phyloP scores from a whole-genome alignment of 495 filamentous ascomycete species.

The Penicillium antarcticum region DNA sequence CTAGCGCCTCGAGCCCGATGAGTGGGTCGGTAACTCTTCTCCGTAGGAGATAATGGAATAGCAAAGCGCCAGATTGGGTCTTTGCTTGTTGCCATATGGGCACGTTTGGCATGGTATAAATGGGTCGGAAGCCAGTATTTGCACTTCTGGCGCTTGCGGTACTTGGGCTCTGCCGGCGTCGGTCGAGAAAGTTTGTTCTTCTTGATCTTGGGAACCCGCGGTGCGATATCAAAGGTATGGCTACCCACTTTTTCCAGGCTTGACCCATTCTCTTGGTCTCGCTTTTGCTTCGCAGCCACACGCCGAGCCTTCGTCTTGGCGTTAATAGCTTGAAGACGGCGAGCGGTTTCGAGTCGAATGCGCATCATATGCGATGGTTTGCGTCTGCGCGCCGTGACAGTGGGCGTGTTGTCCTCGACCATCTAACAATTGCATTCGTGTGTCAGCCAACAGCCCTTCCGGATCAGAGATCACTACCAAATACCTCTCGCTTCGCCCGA shows the following conservation, averaged over 20 bases:
- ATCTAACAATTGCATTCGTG: conserved; percentile 44
- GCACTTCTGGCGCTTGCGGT: conserved; percentile 76
- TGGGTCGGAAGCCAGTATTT: conserved; percentile 97
- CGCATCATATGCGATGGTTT: conserved; percentile 68
- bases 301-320: conserved; percentile 51
- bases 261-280: conserved; percentile 29
- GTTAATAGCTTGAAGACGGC: conserved; percentile 64
- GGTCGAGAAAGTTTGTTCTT: conserved; percentile 67
- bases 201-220: conserved; percentile 64
- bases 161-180: conserved; percentile 63
- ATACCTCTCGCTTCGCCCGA: conserved; percentile 69
- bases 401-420: conserved; percentile 89
- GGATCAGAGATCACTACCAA: background rate
- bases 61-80: conserved; percentile 87
- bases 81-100: conserved; percentile 75
- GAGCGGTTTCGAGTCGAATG: conserved; percentile 79
- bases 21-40: conserved; percentile 84
- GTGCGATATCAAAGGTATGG: conserved; percentile 38
- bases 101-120: conserved; percentile 88
- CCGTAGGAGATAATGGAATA: conserved; percentile 75
- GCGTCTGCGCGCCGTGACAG: conserved; percentile 65
- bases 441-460: background rate
- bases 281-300: conserved; percentile 29
- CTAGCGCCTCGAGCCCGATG: conserved; percentile 73
- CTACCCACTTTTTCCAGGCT: conserved; percentile 30